A percentile compares a stretch with the other conserved stretches of the same genome.
Conservation (phyloP, 108 stramenopile genomes). For the Nitzschia sp. region DNA sequence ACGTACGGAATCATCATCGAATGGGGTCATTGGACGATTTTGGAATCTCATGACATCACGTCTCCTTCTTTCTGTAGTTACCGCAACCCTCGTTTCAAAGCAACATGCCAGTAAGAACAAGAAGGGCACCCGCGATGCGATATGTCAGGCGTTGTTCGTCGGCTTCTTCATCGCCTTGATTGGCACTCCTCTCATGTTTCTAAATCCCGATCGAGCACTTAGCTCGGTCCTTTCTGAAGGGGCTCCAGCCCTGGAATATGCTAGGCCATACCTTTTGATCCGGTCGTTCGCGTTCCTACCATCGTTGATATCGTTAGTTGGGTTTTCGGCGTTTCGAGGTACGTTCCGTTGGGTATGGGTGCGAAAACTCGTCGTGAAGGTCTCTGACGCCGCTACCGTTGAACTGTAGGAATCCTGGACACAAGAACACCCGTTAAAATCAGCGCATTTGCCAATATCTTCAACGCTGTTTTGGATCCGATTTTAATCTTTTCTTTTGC, state of each 20-base stretch:
- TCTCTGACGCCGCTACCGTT: not conserved
- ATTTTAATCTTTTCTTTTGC: slow-evolving; percentile 77
- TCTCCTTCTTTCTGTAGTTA: slow-evolving; percentile 44
- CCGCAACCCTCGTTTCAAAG: slow-evolving; percentile 83
- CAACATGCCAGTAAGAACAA: slow-evolving; percentile 75
- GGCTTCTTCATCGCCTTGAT: slow-evolving; percentile 71
- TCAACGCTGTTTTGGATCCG: slow-evolving; percentile 86
- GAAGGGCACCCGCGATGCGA: slow-evolving; percentile 75
- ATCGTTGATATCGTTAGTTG: slow-evolving; percentile 74
- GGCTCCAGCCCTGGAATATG: slow-evolving; percentile 83
- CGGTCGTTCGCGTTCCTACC: slow-evolving; percentile 87
- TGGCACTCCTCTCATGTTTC: slow-evolving; percentile 65
- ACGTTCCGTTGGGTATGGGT: slow-evolving; percentile 1
- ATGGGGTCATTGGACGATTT: too few species aligned
- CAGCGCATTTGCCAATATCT: slow-evolving; percentile 70
- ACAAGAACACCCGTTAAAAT: slow-evolving; percentile 87
- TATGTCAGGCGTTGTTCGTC: slow-evolving; percentile 80
- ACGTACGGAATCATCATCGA: slow-evolving; percentile 19
- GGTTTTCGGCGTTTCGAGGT: slow-evolving; percentile 65
- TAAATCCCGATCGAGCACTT: slow-evolving; percentile 59
- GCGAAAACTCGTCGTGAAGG: not conserved
- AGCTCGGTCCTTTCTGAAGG: slow-evolving; percentile 59
- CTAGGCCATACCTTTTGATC: slow-evolving; percentile 81
- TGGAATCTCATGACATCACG: not conserved
- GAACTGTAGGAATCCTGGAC: slow-evolving; percentile 59